phyloP scores from a whole-genome alignment of 208 protist genomes.

The Lotmaria passim region DNA sequence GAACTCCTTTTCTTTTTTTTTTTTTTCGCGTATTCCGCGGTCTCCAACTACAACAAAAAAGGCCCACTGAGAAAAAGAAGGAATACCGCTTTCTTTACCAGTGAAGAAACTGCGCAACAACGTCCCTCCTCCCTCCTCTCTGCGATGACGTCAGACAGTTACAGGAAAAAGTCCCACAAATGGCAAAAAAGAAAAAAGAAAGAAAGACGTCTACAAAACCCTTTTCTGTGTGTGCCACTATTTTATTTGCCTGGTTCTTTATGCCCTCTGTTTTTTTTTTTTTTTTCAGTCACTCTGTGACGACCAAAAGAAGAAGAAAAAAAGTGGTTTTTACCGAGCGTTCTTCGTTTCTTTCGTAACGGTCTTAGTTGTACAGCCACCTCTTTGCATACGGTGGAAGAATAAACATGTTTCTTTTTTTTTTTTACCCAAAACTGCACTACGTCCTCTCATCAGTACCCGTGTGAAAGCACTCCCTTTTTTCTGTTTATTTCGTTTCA shows the following conservation, averaged over 20 bases:
- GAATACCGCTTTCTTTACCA: conserved; percentile 10
- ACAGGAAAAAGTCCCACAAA: conserved; percentile 3
- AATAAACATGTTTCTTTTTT: neutral
- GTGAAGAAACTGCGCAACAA: conserved; percentile 7
- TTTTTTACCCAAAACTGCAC: conserved; percentile 11
- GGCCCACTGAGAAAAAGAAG: conserved; percentile 1
- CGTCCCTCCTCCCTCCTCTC: neutral
- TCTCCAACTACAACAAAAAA: conserved; percentile 5
- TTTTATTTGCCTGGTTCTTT: conserved; percentile 25
- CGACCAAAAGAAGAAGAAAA: neutral
- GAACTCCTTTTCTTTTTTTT: conserved; percentile 8
- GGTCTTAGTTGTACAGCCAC: conserved; percentile 10
- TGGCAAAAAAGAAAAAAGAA: conserved; percentile 12
- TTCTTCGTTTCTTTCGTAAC: conserved; percentile 8
- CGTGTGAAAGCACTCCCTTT: conserved; percentile 15
- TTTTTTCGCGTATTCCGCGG: neutral
- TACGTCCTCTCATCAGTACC: conserved; percentile 6
- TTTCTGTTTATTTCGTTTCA: neutral
- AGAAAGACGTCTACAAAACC: conserved; percentile 21
- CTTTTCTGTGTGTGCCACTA: conserved; percentile 18
- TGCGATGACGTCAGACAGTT: conserved; percentile 4
- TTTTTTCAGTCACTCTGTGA: conserved; percentile 1
- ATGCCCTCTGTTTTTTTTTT: conserved; percentile 1
- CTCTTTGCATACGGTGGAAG: conserved; percentile 1
- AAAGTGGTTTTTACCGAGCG: conserved; percentile 1